Evolutionary conservation across 352 stramenopile species (phyloP).

Genomic region (Phytophthora europaea): DNA sequence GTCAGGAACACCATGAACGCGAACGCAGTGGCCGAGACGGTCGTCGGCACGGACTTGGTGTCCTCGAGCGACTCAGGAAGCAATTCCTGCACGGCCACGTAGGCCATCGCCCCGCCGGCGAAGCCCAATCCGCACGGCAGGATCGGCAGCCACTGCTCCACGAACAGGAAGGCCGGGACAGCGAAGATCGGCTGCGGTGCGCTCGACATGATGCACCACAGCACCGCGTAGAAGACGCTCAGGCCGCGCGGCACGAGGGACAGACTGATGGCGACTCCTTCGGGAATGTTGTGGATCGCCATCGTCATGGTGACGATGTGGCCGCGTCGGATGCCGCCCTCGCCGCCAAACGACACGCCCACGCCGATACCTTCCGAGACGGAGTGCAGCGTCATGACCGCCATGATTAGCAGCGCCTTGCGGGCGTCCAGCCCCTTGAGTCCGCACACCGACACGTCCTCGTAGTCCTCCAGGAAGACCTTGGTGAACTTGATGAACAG

Average conservation of each 20-base stretch:
- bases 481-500: constrained; percentile 98
- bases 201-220: constrained; percentile 94
- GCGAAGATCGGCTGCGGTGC: constrained; percentile 97
- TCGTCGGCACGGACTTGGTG: constrained; percentile 82
- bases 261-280: constrained; percentile 97
- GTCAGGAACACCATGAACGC: constrained; percentile 88
- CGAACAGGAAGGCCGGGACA: constrained; percentile 96
- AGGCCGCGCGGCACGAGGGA: constrained; percentile 95
- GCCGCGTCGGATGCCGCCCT: constrained; percentile 93
- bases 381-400: constrained; percentile 99
- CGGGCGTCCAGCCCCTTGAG: constrained; percentile 87
- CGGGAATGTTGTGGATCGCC: constrained; percentile 99
- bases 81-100: constrained; percentile 93
- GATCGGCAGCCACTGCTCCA: constrained; percentile 94
- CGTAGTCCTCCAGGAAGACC: constrained; percentile 95
- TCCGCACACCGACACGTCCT: constrained; percentile 93
- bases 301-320: constrained; percentile 98
- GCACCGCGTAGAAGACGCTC: constrained; percentile 82
- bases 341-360: constrained; percentile 97
- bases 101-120: constrained; percentile 97
- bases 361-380: constrained; percentile 98
- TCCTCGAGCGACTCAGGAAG: constrained; percentile 87
- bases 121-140: constrained; percentile 97
- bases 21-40: constrained; percentile 70
- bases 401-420: constrained; percentile 97